phyloP scores from a whole-genome alignment of 106 monocot genomes.

The Dendrobium huoshanense region DNA sequence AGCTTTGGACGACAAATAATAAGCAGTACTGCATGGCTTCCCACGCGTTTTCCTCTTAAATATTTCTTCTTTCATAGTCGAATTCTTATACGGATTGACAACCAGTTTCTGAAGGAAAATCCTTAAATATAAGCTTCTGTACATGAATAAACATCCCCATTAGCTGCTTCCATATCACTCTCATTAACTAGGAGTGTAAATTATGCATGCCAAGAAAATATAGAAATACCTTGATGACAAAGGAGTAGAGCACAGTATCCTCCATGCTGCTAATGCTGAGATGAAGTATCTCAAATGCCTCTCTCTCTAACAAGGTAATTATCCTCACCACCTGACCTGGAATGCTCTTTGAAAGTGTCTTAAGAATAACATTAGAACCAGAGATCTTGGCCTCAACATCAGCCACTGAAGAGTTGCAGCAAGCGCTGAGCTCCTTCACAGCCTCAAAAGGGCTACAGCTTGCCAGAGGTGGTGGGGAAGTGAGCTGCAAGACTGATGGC shows the following conservation, averaged over 20 bases:
- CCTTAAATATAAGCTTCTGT: too few species aligned
- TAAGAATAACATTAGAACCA: slow-evolving; percentile 64
- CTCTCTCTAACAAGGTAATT: slow-evolving; percentile 40
- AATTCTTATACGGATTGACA: too few species aligned
- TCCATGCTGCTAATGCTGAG: slow-evolving; percentile 84
- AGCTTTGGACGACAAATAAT: too few species aligned
- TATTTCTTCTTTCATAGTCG: too few species aligned
- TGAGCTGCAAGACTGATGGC: slow-evolving; percentile 5
- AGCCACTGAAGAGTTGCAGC: slow-evolving; percentile 63
- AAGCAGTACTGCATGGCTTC: too few species aligned
- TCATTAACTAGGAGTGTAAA: too few species aligned
- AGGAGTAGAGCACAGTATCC: slow-evolving; percentile 86
- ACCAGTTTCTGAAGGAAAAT: too few species aligned
- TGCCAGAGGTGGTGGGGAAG: slow-evolving; percentile 13
- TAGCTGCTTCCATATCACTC: too few species aligned
- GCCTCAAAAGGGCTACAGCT: neutral
- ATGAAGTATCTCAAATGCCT: slow-evolving; percentile 71
- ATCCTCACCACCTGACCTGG: slow-evolving; percentile 63
- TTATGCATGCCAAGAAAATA: too few species aligned
- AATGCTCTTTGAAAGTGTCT: slow-evolving; percentile 56
- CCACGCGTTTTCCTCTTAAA: too few species aligned
- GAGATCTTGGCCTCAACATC: slow-evolving; percentile 89
- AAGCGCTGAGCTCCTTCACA: slow-evolving; percentile 56
- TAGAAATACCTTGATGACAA: slow-evolving; percentile 59
- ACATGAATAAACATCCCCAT: neutral